Percentiles rank a stretch among this genome's conserved stretches.
These are phyloP conservation scores for Uncinocarpus reesii DNA, from an alignment of 2,329 filamentous ascomycete genomes.

Conservation along the genomic window DNA sequence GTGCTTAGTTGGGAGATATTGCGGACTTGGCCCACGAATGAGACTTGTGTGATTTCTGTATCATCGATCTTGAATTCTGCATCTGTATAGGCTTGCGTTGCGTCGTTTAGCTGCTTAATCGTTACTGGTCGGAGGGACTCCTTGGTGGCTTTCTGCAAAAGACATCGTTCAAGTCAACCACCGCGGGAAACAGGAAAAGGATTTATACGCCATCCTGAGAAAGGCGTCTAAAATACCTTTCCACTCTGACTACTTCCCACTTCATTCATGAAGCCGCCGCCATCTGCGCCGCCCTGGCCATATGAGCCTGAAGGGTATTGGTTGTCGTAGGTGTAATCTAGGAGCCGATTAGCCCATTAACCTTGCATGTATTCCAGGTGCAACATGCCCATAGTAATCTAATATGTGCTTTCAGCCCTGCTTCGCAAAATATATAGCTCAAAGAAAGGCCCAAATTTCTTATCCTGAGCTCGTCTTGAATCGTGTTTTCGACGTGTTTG, in stretches of 20 bases:
- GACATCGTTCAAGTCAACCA: too few relatives aligned
- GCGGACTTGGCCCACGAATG: slow-evolving; percentile 83
- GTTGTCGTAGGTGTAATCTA: slow-evolving; percentile 30
- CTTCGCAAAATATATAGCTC: too few relatives aligned
- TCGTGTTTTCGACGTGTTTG: slow-evolving; percentile 2
- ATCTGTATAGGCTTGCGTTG: slow-evolving; percentile 62
- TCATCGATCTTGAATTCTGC: slow-evolving; percentile 78
- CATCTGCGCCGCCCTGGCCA: slow-evolving; percentile 44
- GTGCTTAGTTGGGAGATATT: slow-evolving; percentile 76
- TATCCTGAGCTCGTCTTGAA: background rate
- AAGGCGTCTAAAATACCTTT: too few relatives aligned
- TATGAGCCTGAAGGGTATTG: slow-evolving; percentile 48
- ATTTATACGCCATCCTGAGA: too few relatives aligned
- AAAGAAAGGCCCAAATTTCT: too few relatives aligned
- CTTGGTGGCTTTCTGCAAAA: background rate
- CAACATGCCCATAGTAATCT: slow-evolving; percentile 14
- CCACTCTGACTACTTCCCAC: slow-evolving; percentile 40
- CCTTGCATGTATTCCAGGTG: background rate
- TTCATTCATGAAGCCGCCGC: slow-evolving; percentile 50
- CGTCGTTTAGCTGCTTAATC: slow-evolving; percentile 85
- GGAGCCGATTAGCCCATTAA: background rate
- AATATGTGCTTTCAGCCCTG: background rate
- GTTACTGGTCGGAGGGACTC: slow-evolving; percentile 68
- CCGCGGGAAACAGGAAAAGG: too few relatives aligned
- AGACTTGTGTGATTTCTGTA: slow-evolving; percentile 61